Evolutionary conservation across 2,329 filamentous ascomycete species (phyloP), one percentile per base, ranked within the genome.

Genomic region (Xylariomycetidae sp.): DNA sequence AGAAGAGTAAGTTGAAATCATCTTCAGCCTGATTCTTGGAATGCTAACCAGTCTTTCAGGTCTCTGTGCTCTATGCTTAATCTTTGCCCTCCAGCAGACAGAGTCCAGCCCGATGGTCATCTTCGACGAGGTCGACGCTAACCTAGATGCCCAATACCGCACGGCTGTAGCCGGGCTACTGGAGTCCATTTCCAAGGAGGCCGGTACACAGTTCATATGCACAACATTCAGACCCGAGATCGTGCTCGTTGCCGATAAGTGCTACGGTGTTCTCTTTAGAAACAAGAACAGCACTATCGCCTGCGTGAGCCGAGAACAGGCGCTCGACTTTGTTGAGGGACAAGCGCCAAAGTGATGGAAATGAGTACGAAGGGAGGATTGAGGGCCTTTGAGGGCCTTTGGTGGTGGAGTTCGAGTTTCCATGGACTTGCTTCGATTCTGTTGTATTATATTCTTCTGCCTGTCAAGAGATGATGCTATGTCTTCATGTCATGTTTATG

Each of bases 61-160:
- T 77, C 71, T 97, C 42, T 97, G 90, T 61, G 92, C 92, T 8
- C 77, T 98, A n/a, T 94, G 92, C 27, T 78, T 98, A 32, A 94
- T 98, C 48, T 98, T 98, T 58, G 92, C 92, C n/a, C 94, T 98
- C 48, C 92, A 98, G 63, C 87, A 89, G 49, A 95, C 90, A 39
- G 92, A 98, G 58, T 92, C 90, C 8, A 94, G 90, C 27, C 92
- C 92, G 2, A 97, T 98, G 72, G 96, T 98, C 59, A 89, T 98
- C 53, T 98, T 98, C 51, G 92, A 98, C 60, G 92, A 98, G 63
- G 95, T 98, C 44, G 92, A 98, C 56, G 92, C 92, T 60, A 98
- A 98, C 58, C 76, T 98, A 16, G 92, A 98, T 59, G 89, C 92
- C 1, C 92, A 98, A 63, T 98, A 98, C 67, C 85, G 92, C 41